phyloP scores from a whole-genome alignment of 371 early-diverging fungal genomes.

The Rhizopus microsporus region DNA sequence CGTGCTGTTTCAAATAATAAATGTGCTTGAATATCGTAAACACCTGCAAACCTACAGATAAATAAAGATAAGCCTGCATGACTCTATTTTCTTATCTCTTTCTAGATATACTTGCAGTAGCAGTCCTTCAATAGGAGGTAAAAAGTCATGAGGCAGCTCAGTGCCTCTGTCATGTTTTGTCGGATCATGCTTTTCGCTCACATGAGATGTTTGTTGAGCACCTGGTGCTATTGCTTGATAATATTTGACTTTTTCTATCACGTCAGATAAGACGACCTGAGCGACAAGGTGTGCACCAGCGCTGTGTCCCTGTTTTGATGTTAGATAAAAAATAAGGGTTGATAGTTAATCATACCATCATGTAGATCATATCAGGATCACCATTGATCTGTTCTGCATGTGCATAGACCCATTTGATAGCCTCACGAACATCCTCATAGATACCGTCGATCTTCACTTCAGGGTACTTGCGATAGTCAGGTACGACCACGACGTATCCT shows the following conservation, averaged over 20 bases:
- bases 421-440: conserved; percentile 64
- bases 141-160: conserved; percentile 24
- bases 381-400: conserved; percentile 53
- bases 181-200: conserved; percentile 28
- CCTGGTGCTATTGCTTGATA: conserved; percentile 10
- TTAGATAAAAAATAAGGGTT: not conserved
- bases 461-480: conserved; percentile 74
- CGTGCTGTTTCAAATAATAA: conserved; percentile 60
- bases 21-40: conserved; percentile 69
- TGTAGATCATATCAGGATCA: conserved; percentile 50
- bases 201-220: not conserved
- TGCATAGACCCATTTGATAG: conserved; percentile 62
- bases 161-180: conserved; percentile 5
- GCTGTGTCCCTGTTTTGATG: conserved; percentile 49
- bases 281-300: conserved; percentile 55
- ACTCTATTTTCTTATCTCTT: not conserved
- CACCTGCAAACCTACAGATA: conserved; percentile 50
- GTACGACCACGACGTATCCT: conserved; percentile 76
- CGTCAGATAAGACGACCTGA: conserved; percentile 42
- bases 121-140: conserved; percentile 57
- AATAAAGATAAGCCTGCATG: not conserved
- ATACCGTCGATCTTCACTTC: conserved; percentile 57
- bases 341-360: conserved; percentile 52
- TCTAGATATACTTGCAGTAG: conserved; percentile 41
- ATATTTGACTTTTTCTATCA: conserved; percentile 33